These are phyloP conservation scores for Uronychia setigera DNA, from an alignment of 73 alveolate genomes.

Conservation along the genomic window DNA sequence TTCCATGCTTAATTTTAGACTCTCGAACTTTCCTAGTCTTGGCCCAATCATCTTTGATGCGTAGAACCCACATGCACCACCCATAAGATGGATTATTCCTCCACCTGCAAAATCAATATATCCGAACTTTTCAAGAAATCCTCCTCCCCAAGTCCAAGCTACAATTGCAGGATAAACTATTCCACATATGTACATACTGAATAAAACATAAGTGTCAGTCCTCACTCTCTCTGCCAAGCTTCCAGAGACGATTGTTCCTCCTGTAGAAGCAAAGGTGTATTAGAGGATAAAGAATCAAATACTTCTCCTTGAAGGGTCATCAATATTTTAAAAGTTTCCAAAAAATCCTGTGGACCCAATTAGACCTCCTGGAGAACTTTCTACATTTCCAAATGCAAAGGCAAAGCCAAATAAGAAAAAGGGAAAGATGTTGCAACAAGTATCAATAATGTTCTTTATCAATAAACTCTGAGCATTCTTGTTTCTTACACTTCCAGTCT, in stretches of 20 bases:
- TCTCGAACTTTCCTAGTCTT: constrained; percentile 61
- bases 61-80: constrained; percentile 64
- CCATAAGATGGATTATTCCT: constrained; percentile 54
- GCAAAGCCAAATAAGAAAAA: constrained; percentile 45
- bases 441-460: constrained; percentile 58
- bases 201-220: constrained; percentile 29
- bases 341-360: not conserved
- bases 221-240: constrained; percentile 58
- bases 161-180: constrained; percentile 63
- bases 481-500: constrained; percentile 67
- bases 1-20: constrained; percentile 14
- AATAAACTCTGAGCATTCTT: constrained; percentile 68
- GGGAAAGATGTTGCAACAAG: constrained; percentile 22
- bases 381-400: not conserved
- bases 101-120: constrained; percentile 60
- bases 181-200: constrained; percentile 33
- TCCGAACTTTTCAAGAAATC: constrained; percentile 55
- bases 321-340: not conserved
- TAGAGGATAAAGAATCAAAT: constrained; percentile 29
- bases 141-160: constrained; percentile 80
- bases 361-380: not conserved
- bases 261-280: constrained; percentile 61
- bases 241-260: constrained; percentile 67
- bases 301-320: not conserved
- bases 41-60: constrained; percentile 69